Base-by-base conservation (phyloP, 2,329 filamentous ascomycete species). In the Fusarium solani-melongenae region DNA sequence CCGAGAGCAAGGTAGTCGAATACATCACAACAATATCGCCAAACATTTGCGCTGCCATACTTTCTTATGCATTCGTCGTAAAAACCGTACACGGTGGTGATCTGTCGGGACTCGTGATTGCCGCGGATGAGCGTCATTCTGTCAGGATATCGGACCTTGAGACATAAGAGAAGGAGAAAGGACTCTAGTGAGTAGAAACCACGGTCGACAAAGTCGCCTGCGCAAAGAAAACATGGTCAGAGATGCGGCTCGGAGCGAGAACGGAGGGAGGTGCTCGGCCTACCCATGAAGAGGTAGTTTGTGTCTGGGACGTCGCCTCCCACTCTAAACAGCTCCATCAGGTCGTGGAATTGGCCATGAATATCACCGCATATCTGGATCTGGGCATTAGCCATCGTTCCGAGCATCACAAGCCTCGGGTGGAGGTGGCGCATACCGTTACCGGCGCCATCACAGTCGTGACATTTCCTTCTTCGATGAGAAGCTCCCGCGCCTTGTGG, bases 121-220 rank as follows among this genome's bases (percentile, higher is more conserved):
- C 96, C 96, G 73, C 96, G 90, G 79, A 98, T 98, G 46, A 98
- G 89, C 5, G 96, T 98, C 86, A 98, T 98, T 76, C 96, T 94
- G 83, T 98, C 95, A 62, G 96, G 96, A 81, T 98, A 98, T 81
- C 96, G 93, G 70, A 98, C 96, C 88, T 98, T 98, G 78, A 98
- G 91, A 81, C 95, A 98, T 62, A 99, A 90, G 12, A 99, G 92
- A 64, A 99, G 93, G 70, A 98, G 92, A 81, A 99, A 98, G 6
- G 95, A 96, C 85, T 99, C 96, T 77, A 99, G 92, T 3, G 94
- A 98, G 86, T 98, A 99, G 88, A 98, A 99, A 67, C 96, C 96
- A 74, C 96, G 94, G 83, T 99, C 96, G 81, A 99, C 96, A 79
- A 98, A 99, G 83, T 99, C 96, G 81, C 96, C 93, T 94, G 73